A percentile compares a stretch with the other conserved stretches of the same genome.
Evolutionary conservation across 139 green algal species (phyloP).

Genomic region (Tetradesmus obliquus): DNA sequence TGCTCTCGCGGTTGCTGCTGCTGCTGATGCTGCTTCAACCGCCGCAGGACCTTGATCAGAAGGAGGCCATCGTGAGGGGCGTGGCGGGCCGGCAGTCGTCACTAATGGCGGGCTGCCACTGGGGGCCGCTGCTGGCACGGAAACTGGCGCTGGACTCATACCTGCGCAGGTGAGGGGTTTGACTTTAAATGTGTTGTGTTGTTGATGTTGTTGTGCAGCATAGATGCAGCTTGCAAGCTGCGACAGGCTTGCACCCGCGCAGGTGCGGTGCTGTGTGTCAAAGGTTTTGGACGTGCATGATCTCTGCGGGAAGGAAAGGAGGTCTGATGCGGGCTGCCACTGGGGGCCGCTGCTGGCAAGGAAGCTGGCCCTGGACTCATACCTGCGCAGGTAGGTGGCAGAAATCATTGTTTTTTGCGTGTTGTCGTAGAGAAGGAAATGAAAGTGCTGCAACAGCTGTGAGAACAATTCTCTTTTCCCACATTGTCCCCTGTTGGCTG

Average conservation of each 20-base stretch:
- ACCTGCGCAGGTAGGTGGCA: neutral
- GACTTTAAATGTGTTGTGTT: neutral
- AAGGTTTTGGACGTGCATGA: neutral
- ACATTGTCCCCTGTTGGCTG: too few species aligned
- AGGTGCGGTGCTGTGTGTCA: too few species aligned
- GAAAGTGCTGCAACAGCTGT: too few species aligned
- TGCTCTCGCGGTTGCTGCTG: neutral
- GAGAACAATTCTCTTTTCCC: too few species aligned
- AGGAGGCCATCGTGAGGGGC: constrained; percentile 14
- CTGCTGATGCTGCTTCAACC: neutral
- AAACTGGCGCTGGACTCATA: constrained; percentile 36
- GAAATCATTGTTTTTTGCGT: neutral
- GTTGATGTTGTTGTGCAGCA: neutral
- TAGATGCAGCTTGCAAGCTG: neutral
- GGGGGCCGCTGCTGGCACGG: constrained; percentile 12
- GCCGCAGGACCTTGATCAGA: neutral
- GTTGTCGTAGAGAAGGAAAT: neutral
- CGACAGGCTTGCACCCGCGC: too few species aligned
- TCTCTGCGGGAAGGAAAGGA: neutral
- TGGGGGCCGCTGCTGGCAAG: neutral
- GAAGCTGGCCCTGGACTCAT: neutral
- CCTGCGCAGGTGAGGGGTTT: constrained; percentile 4
- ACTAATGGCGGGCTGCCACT: constrained; percentile 30
- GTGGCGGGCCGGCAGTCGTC: neutral
- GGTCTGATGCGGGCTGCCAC: neutral